Percentiles rank a stretch among this genome's conserved stretches.
phyloP scores from a whole-genome alignment of 257 asterid genomes.

The Nicotiana otophora region DNA sequence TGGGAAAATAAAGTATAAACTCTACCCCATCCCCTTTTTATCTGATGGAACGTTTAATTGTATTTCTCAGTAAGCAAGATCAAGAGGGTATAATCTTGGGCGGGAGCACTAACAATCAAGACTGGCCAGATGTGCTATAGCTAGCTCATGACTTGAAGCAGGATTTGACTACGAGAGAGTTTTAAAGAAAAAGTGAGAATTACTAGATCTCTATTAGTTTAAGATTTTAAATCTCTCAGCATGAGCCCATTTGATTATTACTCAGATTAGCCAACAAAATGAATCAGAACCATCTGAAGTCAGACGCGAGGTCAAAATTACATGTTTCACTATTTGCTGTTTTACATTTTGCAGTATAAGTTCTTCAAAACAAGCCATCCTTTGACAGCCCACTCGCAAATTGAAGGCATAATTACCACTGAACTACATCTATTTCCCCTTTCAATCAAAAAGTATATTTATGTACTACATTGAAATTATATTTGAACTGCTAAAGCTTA shows the following conservation, averaged over 20 bases:
- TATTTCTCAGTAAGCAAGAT: not conserved
- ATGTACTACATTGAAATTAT: not conserved
- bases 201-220: not conserved
- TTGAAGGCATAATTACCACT: not conserved
- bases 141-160: not conserved
- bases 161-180: not conserved
- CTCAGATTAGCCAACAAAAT: not conserved
- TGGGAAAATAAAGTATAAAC: not conserved
- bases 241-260: not conserved
- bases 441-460: not conserved
- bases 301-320: not conserved
- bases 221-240: not conserved
- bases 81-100: not conserved
- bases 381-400: not conserved
- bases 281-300: constrained; percentile 7
- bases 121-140: not conserved
- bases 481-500: not conserved
- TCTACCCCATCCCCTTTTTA: not conserved
- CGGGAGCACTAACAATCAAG: not conserved
- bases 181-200: not conserved
- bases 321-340: not conserved
- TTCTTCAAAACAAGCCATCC: not conserved
- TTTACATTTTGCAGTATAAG: not conserved
- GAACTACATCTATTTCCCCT: not conserved
- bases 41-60: not conserved